Percentiles rank a stretch among this genome's conserved stretches.
These are phyloP conservation scores for Emmonsiellopsis sp. DNA, from an alignment of 2,329 filamentous ascomycete species.

Conservation along the genomic window DNA sequence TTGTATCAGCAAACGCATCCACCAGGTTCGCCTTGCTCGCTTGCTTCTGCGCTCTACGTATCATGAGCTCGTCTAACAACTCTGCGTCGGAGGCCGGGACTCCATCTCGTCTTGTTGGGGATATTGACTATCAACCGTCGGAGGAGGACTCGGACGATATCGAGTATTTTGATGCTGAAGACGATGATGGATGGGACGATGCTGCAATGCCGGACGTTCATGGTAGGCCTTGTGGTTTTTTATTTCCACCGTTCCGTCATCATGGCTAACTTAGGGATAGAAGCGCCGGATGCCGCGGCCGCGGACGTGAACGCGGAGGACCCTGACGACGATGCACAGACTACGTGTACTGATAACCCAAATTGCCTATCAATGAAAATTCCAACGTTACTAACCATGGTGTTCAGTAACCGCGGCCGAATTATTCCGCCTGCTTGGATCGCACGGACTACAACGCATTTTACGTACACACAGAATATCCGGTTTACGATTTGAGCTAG, in stretches of 20 bases:
- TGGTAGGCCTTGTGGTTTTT: not conserved
- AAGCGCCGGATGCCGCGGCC: not conserved
- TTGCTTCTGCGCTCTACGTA: not conserved
- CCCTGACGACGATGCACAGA: not conserved
- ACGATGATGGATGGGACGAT: slow-evolving; percentile 18
- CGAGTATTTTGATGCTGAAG: slow-evolving; percentile 26
- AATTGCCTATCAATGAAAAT: not conserved
- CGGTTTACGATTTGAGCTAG: slow-evolving; percentile 19
- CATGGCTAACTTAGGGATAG: not conserved
- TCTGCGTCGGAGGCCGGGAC: not conserved
- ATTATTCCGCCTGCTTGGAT: slow-evolving; percentile 46
- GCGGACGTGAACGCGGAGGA: not conserved
- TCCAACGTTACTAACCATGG: not conserved
- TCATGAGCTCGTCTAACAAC: not conserved
- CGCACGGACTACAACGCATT: slow-evolving; percentile 44
- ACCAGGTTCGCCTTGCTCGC: no score
- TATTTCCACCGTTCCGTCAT: no score
- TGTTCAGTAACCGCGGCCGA: slow-evolving; percentile 29
- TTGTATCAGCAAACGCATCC: not conserved
- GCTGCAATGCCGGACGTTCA: not conserved
- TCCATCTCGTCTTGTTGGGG: slow-evolving; percentile 9
- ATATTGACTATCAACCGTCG: slow-evolving; percentile 42
- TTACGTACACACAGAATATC: slow-evolving; percentile 30
- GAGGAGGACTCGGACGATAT: slow-evolving; percentile 28
- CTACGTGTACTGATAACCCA: not conserved